A percentile compares a stretch with the other conserved stretches of the same genome.
phyloP scores from a whole-genome alignment of 768 basidiomycete species.

The Lactarius vividus region DNA sequence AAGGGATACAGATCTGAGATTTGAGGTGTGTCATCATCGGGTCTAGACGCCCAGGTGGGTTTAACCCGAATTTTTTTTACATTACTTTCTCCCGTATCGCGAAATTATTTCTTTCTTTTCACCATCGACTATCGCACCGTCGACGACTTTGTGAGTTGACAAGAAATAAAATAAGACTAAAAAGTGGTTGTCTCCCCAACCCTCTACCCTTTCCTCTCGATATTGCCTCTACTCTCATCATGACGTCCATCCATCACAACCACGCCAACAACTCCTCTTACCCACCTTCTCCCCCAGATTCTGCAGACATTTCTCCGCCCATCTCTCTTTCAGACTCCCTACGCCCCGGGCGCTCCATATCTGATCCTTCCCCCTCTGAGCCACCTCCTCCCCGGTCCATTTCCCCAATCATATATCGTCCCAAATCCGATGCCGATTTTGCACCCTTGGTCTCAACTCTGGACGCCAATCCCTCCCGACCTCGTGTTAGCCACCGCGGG shows the following conservation, averaged over 20 bases:
- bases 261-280: background rate
- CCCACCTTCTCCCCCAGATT: constrained; percentile 19
- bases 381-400: constrained; percentile 13
- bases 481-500: constrained; percentile 20
- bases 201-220: constrained; percentile 5
- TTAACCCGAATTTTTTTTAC: constrained; percentile 15
- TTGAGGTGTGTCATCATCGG: constrained; percentile 14
- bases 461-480: constrained; percentile 22
- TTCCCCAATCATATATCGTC: constrained; percentile 13
- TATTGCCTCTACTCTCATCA: background rate
- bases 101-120: no score
- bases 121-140: background rate
- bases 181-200: background rate
- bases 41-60: constrained; percentile 14
- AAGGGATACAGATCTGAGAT: constrained; percentile 9
- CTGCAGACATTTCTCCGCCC: constrained; percentile 23
- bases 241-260: constrained; percentile 17
- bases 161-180: constrained; percentile 4
- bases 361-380: constrained; percentile 15
- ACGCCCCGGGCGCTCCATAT: constrained; percentile 10
- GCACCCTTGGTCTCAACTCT: constrained; percentile 1
- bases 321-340: constrained; percentile 6
- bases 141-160: background rate
- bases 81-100: background rate
- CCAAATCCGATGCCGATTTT: constrained; percentile 22